Evolutionary conservation across 1,284 basidiomycete genomes (phyloP), one percentile per base, ranked within the genome.

Genomic region (Kwoniella shivajii): DNA sequence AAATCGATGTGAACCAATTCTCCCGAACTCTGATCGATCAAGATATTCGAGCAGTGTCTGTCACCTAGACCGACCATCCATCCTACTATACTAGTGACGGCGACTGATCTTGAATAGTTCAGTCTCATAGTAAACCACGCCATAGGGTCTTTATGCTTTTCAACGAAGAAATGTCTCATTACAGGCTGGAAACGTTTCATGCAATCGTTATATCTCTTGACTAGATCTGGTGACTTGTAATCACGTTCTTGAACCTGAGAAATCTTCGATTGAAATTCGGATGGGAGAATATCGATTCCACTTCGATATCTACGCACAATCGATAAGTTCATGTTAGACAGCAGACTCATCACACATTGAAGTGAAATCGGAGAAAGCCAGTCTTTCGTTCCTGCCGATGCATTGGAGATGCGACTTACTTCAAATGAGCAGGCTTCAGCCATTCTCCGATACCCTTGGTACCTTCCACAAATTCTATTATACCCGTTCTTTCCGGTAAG

Each of bases 1-100:
- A 99, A 83, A 77, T 99, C 95, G 52, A 99, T 99, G 73, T 97
- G 90, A 4, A 94, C 85, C 31, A 95, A 82, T 74, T 98, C 92
- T 22, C 95, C 95, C 11, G 84, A 87, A 33, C 77, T 77, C 56
- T 85, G 85, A 74, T 98, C 93, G 55, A 99, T 82, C 42, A 99
- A 82, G 64, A 99, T 96, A 75, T 99, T 99, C 37, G 88, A 89
- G 6, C 85, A 84, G 73, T 99, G 95, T 16, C 95, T 85, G 73
- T 99, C 95, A 0, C 95, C 95, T 0, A 99, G 82, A 3, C 95
- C 95, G 18, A 98, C 80, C 43, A 98, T 81, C 71, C 96, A 89
- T 0, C 95, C 96, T 11, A 97, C 90, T 60, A 99, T 96, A 11
- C 92, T 95, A 6, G 87, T 92, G 0, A 91, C 91, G 4, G 95